Conservation (phyloP, 1,139 yeast species). For the Saccharomyces pastorianus region DNA sequence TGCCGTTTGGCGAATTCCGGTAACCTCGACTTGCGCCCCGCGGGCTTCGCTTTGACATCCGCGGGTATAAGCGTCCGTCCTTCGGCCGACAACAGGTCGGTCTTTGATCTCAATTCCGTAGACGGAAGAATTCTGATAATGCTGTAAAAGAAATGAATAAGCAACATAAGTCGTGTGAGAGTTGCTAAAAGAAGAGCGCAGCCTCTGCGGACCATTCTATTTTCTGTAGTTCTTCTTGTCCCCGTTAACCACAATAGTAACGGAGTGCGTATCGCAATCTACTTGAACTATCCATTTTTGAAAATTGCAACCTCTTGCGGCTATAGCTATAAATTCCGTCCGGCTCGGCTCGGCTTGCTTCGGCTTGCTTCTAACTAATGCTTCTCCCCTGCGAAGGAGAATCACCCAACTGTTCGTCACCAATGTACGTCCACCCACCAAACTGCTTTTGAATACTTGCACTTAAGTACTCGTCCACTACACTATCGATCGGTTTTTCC, state of each 20-base stretch:
- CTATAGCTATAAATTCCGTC: not conserved
- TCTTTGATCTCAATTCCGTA: not conserved
- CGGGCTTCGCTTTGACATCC: not conserved
- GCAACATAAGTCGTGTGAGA: not conserved
- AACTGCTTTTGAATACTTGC: slow-evolving; percentile 91
- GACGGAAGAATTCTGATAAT: not conserved
- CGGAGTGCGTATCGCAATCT: not conserved
- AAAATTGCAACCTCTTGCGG: not conserved
- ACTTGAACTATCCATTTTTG: not conserved
- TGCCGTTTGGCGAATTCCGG: not conserved
- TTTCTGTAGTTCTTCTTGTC: not conserved
- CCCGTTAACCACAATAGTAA: not conserved
- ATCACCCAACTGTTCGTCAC: slow-evolving; percentile 36
- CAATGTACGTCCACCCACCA: slow-evolving; percentile 97
- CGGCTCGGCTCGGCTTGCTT: not conserved
- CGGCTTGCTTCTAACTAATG: slow-evolving; percentile 11
- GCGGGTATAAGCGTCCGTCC: not conserved
- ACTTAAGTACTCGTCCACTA: slow-evolving; percentile 83
- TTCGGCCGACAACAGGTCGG: not conserved
- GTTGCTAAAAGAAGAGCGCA: not conserved
- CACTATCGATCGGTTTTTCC: slow-evolving; percentile 90
- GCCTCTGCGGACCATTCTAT: not conserved
- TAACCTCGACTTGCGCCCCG: not conserved
- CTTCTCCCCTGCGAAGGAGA: slow-evolving; percentile 24
- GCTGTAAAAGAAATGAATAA: not conserved